These are phyloP conservation scores for Pseudopithomyces maydicus DNA, from an alignment of 2,329 filamentous ascomycete genomes.

Conservation along the genomic window DNA sequence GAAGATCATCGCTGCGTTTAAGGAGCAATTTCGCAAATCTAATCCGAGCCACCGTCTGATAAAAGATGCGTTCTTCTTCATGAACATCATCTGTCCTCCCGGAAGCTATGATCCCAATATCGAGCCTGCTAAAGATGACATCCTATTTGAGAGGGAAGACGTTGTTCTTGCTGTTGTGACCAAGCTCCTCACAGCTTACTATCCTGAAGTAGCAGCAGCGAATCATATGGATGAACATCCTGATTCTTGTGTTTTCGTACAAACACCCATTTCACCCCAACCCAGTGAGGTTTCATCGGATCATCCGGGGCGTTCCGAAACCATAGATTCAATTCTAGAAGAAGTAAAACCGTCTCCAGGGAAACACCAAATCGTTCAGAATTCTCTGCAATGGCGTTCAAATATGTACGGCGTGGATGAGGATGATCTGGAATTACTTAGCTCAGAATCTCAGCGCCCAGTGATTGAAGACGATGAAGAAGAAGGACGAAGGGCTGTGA, in stretches of 20 bases:
- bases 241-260: conserved; percentile 5
- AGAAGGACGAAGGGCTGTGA: conserved; percentile 36
- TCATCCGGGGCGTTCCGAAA: not conserved
- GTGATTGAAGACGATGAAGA: conserved; percentile 30
- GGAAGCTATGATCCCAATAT: conserved; percentile 74
- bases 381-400: conserved; percentile 34
- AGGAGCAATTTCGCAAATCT: conserved; percentile 51
- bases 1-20: conserved; percentile 62
- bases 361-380: not conserved
- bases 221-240: conserved; percentile 9
- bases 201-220: conserved; percentile 25
- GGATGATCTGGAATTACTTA: conserved; percentile 36
- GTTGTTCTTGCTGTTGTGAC: conserved; percentile 51
- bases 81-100: conserved; percentile 66
- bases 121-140: conserved; percentile 72
- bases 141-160: conserved; percentile 67
- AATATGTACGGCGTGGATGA: conserved; percentile 48
- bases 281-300: not conserved
- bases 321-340: not conserved
- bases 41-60: conserved; percentile 31
- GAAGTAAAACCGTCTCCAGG: not conserved
- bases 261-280: not conserved
- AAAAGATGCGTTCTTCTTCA: conserved; percentile 64
- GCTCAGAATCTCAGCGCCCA: conserved; percentile 15
- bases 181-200: conserved; percentile 51